phyloP scores from a whole-genome alignment of 805 yeast species.

The Starmerella potacharoeniae region DNA sequence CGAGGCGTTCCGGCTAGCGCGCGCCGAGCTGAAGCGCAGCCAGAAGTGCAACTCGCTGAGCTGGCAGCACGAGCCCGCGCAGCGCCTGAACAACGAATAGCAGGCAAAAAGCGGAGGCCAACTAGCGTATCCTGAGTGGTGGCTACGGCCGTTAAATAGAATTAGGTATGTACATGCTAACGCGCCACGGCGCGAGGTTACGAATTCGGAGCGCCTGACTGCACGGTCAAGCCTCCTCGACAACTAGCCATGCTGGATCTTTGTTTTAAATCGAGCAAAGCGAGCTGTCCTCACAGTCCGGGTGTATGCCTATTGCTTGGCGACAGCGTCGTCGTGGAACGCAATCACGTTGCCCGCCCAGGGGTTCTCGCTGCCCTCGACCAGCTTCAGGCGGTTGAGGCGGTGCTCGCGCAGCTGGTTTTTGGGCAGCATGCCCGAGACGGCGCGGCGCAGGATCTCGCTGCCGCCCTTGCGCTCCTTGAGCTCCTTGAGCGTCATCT shows the following conservation, averaged over 20 bases:
- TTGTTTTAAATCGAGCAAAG: neutral
- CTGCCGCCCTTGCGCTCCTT: conserved; percentile 71
- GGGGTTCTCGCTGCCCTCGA: conserved; percentile 82
- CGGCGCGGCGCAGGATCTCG: conserved; percentile 80
- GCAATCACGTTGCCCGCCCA: conserved; percentile 74
- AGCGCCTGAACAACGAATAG: too few relatives aligned
- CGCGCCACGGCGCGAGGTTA: neutral
- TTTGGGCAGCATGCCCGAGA: conserved; percentile 92
- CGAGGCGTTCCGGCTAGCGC: conserved; percentile 7
- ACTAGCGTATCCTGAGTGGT: too few relatives aligned
- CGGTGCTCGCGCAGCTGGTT: conserved; percentile 70
- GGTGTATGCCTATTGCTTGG: neutral
- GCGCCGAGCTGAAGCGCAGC: neutral
- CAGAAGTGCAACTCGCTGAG: neutral
- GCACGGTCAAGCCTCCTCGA: too few relatives aligned
- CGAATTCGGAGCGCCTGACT: too few relatives aligned
- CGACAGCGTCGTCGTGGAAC: conserved; percentile 55
- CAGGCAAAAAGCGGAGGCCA: too few relatives aligned
- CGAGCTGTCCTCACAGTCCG: neutral
- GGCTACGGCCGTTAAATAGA: neutral
- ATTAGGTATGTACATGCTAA: neutral
- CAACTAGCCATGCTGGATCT: too few relatives aligned
- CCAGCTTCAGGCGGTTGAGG: conserved; percentile 71
- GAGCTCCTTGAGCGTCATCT: conserved; percentile 68
- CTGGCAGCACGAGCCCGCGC: too few relatives aligned